A percentile compares a stretch with the other conserved stretches of the same genome.
Evolutionary conservation across 768 basidiomycete genomes (phyloP).

Genomic region (Punctularia strigosozonata): DNA sequence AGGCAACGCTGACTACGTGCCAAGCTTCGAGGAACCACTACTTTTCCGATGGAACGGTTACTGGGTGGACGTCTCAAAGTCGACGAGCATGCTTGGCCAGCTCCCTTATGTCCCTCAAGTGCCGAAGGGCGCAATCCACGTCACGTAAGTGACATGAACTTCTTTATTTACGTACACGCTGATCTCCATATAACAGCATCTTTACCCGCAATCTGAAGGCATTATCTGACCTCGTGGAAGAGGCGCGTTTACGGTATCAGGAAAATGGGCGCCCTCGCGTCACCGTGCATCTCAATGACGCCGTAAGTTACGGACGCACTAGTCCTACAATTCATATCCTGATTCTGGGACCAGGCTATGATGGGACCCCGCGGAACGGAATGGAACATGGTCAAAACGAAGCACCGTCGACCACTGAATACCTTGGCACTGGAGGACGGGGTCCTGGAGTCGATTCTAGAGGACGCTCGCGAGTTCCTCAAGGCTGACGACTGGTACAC

Average conservation of each 20-base stretch:
- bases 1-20: constrained; percentile 29
- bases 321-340: neutral
- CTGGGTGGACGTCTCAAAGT: constrained; percentile 15
- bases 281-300: constrained; percentile 24
- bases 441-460: constrained; percentile 31
- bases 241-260: constrained; percentile 28
- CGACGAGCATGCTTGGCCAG: neutral
- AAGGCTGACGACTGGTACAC: constrained; percentile 45
- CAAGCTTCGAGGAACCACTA: constrained; percentile 27
- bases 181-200: too few species aligned
- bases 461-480: constrained; percentile 42
- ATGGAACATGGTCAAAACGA: constrained; percentile 7
- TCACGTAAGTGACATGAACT: too few species aligned
- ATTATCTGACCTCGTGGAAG: constrained; percentile 29
- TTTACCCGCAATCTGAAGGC: constrained; percentile 32
- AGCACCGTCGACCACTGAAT: constrained; percentile 32
- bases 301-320: constrained; percentile 13
- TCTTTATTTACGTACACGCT: too few species aligned
- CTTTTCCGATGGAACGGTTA: constrained; percentile 33
- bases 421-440: constrained; percentile 41
- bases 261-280: constrained; percentile 29
- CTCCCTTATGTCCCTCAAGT: neutral
- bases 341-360: constrained; percentile 2
- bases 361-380: constrained; percentile 6
- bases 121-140: too few species aligned